Evolutionary conservation across 2,329 filamentous ascomycete genomes (phyloP).

Genomic region (Shiraia bambusicola): DNA sequence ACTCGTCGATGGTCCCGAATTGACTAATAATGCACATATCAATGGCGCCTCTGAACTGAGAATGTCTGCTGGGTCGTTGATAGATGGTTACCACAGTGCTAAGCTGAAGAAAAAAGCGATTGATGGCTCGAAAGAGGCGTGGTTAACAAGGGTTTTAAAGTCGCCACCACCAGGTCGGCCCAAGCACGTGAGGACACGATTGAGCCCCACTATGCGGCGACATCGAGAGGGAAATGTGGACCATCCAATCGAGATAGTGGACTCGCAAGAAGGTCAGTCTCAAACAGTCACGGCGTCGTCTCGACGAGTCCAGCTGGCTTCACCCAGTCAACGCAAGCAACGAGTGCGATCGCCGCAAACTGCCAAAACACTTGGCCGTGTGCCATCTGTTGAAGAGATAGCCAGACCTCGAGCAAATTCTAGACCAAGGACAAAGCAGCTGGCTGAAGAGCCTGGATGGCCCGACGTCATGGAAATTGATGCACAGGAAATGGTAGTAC

Average conservation of each 20-base stretch:
- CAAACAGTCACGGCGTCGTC: neutral
- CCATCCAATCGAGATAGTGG: constrained; percentile 28
- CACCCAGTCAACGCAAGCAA: neutral
- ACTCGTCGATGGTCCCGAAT: too few relatives aligned
- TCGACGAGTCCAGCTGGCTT: neutral
- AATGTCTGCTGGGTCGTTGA: too few relatives aligned
- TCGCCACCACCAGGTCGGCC: neutral
- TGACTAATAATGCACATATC: neutral
- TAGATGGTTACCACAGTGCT: too few relatives aligned
- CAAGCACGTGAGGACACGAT: neutral
- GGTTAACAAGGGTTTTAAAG: too few relatives aligned
- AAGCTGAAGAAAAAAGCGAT: too few relatives aligned
- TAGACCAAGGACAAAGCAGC: neutral
- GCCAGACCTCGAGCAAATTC: neutral
- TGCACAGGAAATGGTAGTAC: neutral
- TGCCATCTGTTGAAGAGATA: too few relatives aligned
- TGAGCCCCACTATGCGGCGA: neutral
- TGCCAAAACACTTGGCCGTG: too few relatives aligned
- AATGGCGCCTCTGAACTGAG: neutral
- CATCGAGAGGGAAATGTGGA: constrained; percentile 16
- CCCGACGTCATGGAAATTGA: neutral
- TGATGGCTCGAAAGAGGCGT: too few relatives aligned
- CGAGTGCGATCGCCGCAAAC: too few relatives aligned
- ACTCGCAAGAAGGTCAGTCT: constrained; percentile 32
- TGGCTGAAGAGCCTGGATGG: neutral